Conservation (phyloP, 192 early-diverging fungal species). For the Diversispora epigaea region DNA sequence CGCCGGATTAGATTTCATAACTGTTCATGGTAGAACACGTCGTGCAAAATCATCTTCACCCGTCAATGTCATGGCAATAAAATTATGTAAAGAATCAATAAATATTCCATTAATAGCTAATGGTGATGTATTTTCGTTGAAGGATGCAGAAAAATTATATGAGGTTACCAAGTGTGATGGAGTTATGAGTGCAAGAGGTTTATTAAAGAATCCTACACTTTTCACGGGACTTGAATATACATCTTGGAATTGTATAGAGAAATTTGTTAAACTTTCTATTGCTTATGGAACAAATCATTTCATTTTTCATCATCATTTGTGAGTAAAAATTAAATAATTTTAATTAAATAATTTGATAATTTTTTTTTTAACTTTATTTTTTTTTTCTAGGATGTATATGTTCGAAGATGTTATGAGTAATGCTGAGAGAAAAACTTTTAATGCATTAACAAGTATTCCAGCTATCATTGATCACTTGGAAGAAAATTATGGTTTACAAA, state of each 20-base stretch:
- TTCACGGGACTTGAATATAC: constrained; percentile 82
- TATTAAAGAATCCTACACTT: constrained; percentile 90
- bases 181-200: constrained; percentile 90
- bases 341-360: background rate
- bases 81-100: constrained; percentile 76
- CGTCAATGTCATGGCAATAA: constrained; percentile 78
- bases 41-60: constrained; percentile 79
- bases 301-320: constrained; percentile 91
- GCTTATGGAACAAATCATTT: constrained; percentile 80
- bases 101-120: constrained; percentile 85
- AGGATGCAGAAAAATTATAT: constrained; percentile 78
- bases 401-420: constrained; percentile 80
- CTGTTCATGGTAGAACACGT: constrained; percentile 87
- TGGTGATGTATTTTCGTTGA: constrained; percentile 74
- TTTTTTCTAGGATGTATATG: constrained; percentile 74
- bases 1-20: constrained; percentile 86
- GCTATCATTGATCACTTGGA: constrained; percentile 80
- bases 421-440: constrained; percentile 85
- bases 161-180: constrained; percentile 77
- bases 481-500: constrained; percentile 46
- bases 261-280: constrained; percentile 66
- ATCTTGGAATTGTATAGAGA: constrained; percentile 77
- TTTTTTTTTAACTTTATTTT: background rate
- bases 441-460: constrained; percentile 72
- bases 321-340: background rate